These are phyloP conservation scores for Trametopsis cervina DNA, from an alignment of 768 basidiomycete species.

Conservation along the genomic window DNA sequence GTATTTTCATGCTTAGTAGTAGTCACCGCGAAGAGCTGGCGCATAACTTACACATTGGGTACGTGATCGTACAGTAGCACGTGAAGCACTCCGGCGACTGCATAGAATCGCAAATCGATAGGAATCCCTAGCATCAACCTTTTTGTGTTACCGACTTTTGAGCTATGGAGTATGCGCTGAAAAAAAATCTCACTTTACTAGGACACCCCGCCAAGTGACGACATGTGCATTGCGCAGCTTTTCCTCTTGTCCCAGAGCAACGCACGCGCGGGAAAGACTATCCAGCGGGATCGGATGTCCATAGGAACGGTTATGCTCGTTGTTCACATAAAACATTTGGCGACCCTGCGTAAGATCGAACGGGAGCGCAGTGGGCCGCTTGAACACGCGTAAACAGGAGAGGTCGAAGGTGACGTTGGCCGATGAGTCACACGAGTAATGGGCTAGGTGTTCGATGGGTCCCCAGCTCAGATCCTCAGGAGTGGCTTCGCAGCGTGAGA, in stretches of 20 bases:
- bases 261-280: not conserved
- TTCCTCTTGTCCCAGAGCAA: not conserved
- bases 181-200: too few species aligned
- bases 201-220: conserved; percentile 9
- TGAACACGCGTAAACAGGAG: not conserved
- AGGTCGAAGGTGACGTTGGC: not conserved
- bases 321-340: not conserved
- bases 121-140: too few species aligned
- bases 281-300: conserved; percentile 6
- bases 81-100: too few species aligned
- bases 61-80: too few species aligned
- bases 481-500: too few species aligned
- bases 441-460: conserved; percentile 2
- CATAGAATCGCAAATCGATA: too few species aligned
- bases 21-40: too few species aligned
- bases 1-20: too few species aligned
- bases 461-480: too few species aligned
- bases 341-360: not conserved
- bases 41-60: too few species aligned
- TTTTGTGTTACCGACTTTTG: too few species aligned
- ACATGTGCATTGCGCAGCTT: not conserved
- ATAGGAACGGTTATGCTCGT: not conserved
- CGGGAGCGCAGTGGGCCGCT: not conserved
- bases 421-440: conserved; percentile 1
- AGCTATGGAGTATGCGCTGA: too few species aligned